Evolutionary conservation across 306 rosid genomes (phyloP), one percentile per base, ranked within the genome.

Genomic region (Gastrolobium bilobum): DNA sequence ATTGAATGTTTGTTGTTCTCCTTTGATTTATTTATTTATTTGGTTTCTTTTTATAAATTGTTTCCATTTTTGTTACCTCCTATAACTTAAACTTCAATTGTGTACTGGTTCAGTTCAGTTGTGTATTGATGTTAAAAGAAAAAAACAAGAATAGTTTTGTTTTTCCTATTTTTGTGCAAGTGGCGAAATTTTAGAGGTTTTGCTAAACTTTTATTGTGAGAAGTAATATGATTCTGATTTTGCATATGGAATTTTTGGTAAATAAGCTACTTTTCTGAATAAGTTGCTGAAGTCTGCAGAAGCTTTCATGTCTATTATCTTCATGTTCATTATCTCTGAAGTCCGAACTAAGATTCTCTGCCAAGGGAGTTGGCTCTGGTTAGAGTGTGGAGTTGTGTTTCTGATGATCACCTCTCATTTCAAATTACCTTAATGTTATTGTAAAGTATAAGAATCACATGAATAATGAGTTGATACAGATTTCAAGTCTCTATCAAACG

Each of bases 71-170:
- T 72, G 61, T 48, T 13, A 37, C 38, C 51, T 62, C 44, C 39
- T 8, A 43, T 66, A 11, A 43, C 62, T 46, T 56, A 52, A 52
- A 13, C 13, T 7, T 39, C 2, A 38, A 4, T 39, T 60, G 31
- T 60, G 56, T 26, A 31, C n/a, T 60, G 35, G 62, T 50, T 56
- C 26, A 42, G 69, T 79, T 70, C 34, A 30, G 71, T 50, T 63
- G 53, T 20, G 38, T 38, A 6, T 75, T 48, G 62, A 37, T 62
- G 50, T 34, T 4, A 26, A 29, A 14, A 42, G 3, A 13, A 48
- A 58, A 40, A 40, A 42, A 54, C 6, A n/a, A 15, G 33, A 29
- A 39, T 65, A 34, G 29, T 66, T 39, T 48, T 60, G 31, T 40
- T 53, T 48, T 29, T 9, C 44, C 42, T 14, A 13, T 42, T 64